Evolutionary conservation across 371 early-diverging fungal genomes (phyloP).

Genomic region (Mucor racemosus): DNA sequence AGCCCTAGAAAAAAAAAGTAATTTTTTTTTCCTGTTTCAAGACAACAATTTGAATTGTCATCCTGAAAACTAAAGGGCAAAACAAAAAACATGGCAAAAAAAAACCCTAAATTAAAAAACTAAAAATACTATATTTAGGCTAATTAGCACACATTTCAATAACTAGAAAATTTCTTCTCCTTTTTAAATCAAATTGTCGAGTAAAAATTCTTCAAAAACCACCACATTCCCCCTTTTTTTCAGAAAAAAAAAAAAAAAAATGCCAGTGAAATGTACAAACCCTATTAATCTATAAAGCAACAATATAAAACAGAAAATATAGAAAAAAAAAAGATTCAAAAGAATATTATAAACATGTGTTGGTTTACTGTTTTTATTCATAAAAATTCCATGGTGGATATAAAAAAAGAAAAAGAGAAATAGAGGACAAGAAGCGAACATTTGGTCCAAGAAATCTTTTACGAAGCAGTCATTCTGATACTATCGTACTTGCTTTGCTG

Average conservation of each 20-base stretch:
- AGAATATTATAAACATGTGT: neutral
- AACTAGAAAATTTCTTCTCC: neutral
- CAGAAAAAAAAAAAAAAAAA: no score
- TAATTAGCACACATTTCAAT: neutral
- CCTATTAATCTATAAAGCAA: neutral
- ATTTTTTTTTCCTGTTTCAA: neutral
- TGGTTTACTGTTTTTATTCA: neutral
- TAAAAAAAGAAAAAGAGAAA: neutral
- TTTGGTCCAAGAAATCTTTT: neutral
- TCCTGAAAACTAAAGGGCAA: neutral
- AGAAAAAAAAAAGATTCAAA: neutral
- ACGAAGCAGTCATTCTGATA: slow-evolving; percentile 7
- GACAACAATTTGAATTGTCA: slow-evolving; percentile 3
- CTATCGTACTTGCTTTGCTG: neutral
- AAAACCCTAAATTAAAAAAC: no score
- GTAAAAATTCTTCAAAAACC: no score
- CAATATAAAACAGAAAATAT: neutral
- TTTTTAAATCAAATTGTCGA: neutral
- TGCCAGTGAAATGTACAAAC: neutral
- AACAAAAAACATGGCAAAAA: no score
- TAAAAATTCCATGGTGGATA: neutral
- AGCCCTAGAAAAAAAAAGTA: neutral
- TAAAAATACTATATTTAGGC: neutral
- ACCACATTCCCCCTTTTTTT: no score
- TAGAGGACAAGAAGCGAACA: neutral